Conservation (phyloP, 2,329 filamentous ascomycete genomes). For the Fusarium sp. region DNA sequence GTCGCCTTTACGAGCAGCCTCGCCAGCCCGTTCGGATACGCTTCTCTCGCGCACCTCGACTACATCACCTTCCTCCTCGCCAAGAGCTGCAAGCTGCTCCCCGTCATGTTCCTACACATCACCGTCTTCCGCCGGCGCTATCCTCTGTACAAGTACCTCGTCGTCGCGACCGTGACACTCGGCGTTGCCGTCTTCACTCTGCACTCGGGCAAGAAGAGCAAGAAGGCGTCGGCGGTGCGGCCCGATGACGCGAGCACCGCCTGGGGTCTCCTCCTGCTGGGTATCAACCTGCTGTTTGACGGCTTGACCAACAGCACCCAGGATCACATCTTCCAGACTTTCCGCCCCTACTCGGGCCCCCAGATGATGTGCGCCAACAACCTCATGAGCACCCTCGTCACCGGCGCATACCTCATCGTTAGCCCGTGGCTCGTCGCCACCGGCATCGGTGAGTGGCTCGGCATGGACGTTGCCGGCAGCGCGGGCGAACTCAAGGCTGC, state of each 20-base stretch:
- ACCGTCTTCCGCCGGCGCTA: conserved; percentile 89
- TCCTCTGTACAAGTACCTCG: conserved; percentile 94
- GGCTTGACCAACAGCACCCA: conserved; percentile 96
- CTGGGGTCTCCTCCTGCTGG: conserved; percentile 84
- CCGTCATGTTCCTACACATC: conserved; percentile 96
- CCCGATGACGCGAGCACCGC: conserved; percentile 65
- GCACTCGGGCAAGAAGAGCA: conserved; percentile 70
- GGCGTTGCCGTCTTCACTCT: conserved; percentile 96
- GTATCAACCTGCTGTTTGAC: conserved; percentile 92
- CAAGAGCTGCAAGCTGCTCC: conserved; percentile 98
- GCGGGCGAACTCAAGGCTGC: conserved; percentile 83
- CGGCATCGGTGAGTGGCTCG: conserved; percentile 68
- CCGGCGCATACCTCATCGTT: conserved; percentile 75
- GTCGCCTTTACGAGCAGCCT: conserved; percentile 88
- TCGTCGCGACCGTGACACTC: conserved; percentile 87
- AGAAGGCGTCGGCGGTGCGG: conserved; percentile 50
- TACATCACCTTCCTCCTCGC: conserved; percentile 98
- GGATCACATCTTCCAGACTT: conserved; percentile 87
- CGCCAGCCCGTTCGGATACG: conserved; percentile 95
- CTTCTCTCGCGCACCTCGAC: conserved; percentile 90
- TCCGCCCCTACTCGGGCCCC: conserved; percentile 82
- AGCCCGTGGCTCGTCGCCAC: conserved; percentile 81
- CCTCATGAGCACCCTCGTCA: conserved; percentile 81
- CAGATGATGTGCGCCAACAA: conserved; percentile 99
- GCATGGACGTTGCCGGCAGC: conserved; percentile 68